Evolutionary conservation across 306 rosid species (phyloP).

Genomic region (Bauhinia variegata): DNA sequence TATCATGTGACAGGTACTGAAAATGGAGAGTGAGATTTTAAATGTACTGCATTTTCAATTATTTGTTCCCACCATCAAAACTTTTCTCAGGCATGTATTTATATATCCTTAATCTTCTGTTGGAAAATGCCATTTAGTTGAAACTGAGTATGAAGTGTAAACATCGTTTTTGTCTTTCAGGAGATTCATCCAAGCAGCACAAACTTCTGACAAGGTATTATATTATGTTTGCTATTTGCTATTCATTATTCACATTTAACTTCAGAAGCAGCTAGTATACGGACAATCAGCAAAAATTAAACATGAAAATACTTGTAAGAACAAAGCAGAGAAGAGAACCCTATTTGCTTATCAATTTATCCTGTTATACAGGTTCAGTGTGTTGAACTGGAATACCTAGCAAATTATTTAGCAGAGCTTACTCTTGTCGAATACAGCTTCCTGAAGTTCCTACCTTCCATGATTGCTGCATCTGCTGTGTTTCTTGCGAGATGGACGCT

Average conservation of each 20-base stretch:
- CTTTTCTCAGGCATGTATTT: slow-evolving; percentile 75
- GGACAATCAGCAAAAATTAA: not conserved
- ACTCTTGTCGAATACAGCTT: slow-evolving; percentile 74
- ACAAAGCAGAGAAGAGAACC: slow-evolving; percentile 3
- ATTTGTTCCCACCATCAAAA: slow-evolving; percentile 79
- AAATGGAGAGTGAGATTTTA: slow-evolving; percentile 76
- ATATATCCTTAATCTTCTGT: not conserved
- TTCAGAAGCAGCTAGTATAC: not conserved
- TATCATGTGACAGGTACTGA: slow-evolving; percentile 57
- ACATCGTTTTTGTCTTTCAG: slow-evolving; percentile 58
- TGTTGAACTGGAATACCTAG: slow-evolving; percentile 68
- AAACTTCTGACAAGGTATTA: slow-evolving; percentile 68
- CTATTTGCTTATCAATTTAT: slow-evolving; percentile 7
- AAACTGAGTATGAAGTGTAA: slow-evolving; percentile 22
- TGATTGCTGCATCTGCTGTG: slow-evolving; percentile 82
- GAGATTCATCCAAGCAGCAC: slow-evolving; percentile 86
- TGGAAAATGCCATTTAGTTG: slow-evolving; percentile 8
- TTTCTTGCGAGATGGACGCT: slow-evolving; percentile 95
- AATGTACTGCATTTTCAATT: slow-evolving; percentile 71
- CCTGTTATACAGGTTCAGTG: slow-evolving; percentile 56
- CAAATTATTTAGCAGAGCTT: slow-evolving; percentile 85
- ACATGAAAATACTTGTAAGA: too few relatives aligned
- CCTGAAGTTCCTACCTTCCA: slow-evolving; percentile 79
- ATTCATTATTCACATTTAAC: slow-evolving; percentile 11
- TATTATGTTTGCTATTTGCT: slow-evolving; percentile 16